Base-by-base conservation (phyloP, 306 rosid species). In the Oxytropis ochrocephala region DNA sequence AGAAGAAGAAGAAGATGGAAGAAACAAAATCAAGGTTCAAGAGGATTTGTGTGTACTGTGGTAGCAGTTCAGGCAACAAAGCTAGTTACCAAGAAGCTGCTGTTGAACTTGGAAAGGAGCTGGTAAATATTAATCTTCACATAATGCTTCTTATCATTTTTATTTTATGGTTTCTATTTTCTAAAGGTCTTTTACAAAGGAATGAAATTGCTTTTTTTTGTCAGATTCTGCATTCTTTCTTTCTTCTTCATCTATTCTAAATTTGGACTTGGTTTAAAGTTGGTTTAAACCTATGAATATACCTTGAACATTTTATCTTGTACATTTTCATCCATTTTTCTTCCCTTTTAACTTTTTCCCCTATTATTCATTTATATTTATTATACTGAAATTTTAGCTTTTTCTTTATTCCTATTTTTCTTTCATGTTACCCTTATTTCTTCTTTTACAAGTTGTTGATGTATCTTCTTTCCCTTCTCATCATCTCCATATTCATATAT, bases 31-130 rank as follows among this genome's bases (percentile, higher is more conserved):
- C 99, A 7, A 94, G 80, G 86, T 94, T 94, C 83, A 81, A 83
- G 80, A 84, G 97, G 74, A 90, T 94, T 75, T 90, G 98, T 76
- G 98, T 94, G 6, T 94, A 88, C 68, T 94, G 99, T 83, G 99
- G 99, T 17, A 94, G 99, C 87, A 91, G 95, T 74, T 86, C 99
- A 1, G 99, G 99, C 10, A 94, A 89, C 86, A 94, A 94, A 83
- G 72, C 96, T 36, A 89, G 85, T 69, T 94, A 94, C 81, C 96
- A 89, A 73, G 91, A 91, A 79, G 97, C 99, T 69, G 99, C 99
- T 29, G 88, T 89, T 10, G 89, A 94, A 50, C 96, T 94, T 3
- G 98, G 91, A 62, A 80, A 88, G 13, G 98, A 94, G 61, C 78
- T 94, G 96, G 98, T 94, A 84, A 14, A 29, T 55, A 51, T 51